Evolutionary conservation across 1,139 yeast species (phyloP).

Genomic region (Kluyveromyces sp.): DNA sequence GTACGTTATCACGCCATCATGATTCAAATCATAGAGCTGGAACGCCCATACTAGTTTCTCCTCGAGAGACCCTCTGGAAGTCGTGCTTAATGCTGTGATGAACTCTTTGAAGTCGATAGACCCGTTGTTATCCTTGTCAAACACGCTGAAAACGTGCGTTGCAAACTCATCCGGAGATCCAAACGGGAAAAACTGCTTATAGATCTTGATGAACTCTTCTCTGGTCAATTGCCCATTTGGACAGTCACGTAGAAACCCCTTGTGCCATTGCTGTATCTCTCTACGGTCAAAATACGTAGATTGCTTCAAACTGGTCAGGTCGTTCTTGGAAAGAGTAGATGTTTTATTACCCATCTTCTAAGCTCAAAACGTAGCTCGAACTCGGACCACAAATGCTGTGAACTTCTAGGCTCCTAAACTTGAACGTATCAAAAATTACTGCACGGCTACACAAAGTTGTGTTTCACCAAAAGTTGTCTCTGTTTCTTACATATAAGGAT

Average conservation of each 20-base stretch:
- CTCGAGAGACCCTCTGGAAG: constrained; percentile 80
- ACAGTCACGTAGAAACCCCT: constrained; percentile 89
- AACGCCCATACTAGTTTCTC: constrained; percentile 88
- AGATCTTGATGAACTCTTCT: constrained; percentile 84
- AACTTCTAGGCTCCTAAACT: no score
- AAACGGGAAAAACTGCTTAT: constrained; percentile 95
- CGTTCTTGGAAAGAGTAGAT: constrained; percentile 87
- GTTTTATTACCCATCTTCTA: constrained; percentile 87
- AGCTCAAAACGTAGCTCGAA: neutral
- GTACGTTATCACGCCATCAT: constrained; percentile 67
- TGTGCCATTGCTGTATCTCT: constrained; percentile 97
- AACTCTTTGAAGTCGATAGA: constrained; percentile 89
- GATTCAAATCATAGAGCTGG: constrained; percentile 75
- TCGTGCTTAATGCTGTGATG: constrained; percentile 77
- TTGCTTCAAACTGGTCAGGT: constrained; percentile 70
- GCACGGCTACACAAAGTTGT: no score
- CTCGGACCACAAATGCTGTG: neutral
- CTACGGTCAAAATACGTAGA: constrained; percentile 89
- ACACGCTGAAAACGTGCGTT: constrained; percentile 78
- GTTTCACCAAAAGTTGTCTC: no score
- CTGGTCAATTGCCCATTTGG: constrained; percentile 84
- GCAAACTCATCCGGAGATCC: constrained; percentile 95
- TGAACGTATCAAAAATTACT: no score
- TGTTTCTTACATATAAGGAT: no score
- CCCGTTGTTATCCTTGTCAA: constrained; percentile 77